These are phyloP conservation scores for Aristolochia fimbriata DNA, from an alignment of 164 flowering plant species.

Conservation along the genomic window DNA sequence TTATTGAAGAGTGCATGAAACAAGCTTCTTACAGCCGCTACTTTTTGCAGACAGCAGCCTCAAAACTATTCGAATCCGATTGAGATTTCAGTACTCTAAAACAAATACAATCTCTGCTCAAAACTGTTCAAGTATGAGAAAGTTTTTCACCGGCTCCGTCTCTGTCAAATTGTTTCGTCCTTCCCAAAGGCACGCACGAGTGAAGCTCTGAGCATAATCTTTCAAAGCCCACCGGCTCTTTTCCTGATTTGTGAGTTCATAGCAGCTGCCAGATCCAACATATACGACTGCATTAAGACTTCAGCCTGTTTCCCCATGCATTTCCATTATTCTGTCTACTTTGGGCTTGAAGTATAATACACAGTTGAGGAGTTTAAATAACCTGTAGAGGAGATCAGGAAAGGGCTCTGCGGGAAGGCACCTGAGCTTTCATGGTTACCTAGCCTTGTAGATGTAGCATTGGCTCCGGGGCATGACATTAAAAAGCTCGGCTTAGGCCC, in stretches of 20 bases:
- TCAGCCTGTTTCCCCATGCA: neutral
- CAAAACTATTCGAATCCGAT: neutral
- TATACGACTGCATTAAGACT: too few species aligned
- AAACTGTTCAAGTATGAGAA: too few species aligned
- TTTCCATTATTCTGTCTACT: slow-evolving; percentile 9
- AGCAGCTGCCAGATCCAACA: too few species aligned
- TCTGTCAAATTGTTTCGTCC: too few species aligned
- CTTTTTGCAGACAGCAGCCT: neutral
- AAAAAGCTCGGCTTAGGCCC: slow-evolving; percentile 16
- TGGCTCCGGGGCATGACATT: slow-evolving; percentile 17
- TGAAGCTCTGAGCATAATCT: too few species aligned
- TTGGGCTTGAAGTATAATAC: slow-evolving; percentile 25
- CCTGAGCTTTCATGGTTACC: slow-evolving; percentile 25
- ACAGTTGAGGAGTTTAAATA: slow-evolving; percentile 24
- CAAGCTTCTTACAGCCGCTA: neutral
- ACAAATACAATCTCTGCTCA: too few species aligned
- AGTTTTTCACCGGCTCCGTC: too few species aligned
- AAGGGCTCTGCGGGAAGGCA: slow-evolving; percentile 19
- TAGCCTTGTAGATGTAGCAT: slow-evolving; percentile 25
- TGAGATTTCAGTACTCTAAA: neutral
- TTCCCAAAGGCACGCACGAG: too few species aligned
- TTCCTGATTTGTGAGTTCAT: too few species aligned
- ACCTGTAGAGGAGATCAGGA: slow-evolving; percentile 19
- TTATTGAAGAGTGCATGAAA: neutral
- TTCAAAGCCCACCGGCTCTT: too few species aligned